Percentiles rank a stretch among this genome's conserved stretches.
Evolutionary conservation across 2,329 filamentous ascomycete genomes (phyloP).

Genomic region (Aspergillus uvarum): DNA sequence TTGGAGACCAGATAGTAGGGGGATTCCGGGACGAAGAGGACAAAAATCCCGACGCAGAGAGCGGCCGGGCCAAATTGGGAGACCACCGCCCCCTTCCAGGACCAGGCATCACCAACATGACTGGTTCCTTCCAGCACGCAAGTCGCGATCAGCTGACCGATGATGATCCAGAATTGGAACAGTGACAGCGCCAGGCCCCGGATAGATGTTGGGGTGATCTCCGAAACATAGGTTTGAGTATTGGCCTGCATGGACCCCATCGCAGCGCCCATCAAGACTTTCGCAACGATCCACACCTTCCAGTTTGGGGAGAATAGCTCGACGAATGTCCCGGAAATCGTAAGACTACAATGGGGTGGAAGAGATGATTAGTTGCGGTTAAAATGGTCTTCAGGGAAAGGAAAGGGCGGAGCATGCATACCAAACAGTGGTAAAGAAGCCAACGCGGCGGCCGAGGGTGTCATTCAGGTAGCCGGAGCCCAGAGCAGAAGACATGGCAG

Average conservation of each 20-base stretch:
- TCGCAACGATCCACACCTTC: background rate
- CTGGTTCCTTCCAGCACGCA: slow-evolving; percentile 1
- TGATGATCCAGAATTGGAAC: slow-evolving; percentile 2
- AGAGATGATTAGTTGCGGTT: too few species aligned
- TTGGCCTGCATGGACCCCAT: slow-evolving; percentile 5
- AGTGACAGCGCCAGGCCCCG: background rate
- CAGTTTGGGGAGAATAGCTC: background rate
- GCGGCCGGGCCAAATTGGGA: background rate
- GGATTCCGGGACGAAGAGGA: background rate
- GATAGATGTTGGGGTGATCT: slow-evolving; percentile 2
- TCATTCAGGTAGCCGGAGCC: background rate
- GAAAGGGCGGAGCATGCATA: background rate
- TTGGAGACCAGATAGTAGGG: background rate
- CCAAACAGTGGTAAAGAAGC: background rate
- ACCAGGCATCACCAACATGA: background rate
- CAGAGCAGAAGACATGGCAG: background rate
- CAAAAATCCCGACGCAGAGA: background rate
- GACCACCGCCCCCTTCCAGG: background rate
- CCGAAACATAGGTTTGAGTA: background rate
- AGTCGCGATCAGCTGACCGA: background rate
- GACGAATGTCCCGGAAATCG: background rate
- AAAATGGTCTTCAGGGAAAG: too few species aligned
- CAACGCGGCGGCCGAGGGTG: background rate
- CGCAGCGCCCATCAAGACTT: background rate
- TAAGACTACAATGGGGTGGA: background rate